Base-by-base conservation (phyloP, 2,329 filamentous ascomycete species). In the Talaromyces sp. region DNA sequence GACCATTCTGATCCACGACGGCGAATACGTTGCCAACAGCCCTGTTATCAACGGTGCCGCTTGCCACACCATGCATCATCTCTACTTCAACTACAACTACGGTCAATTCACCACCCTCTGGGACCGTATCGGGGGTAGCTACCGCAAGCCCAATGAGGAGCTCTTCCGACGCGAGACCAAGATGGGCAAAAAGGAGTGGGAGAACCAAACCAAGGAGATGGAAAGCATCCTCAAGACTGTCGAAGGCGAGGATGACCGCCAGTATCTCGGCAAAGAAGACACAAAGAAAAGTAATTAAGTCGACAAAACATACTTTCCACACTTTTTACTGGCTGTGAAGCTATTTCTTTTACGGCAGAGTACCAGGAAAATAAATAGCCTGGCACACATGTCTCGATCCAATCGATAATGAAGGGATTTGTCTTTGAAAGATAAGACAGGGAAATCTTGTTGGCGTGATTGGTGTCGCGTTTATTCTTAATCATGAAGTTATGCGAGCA, bases 1-100 rank as follows among this genome's bases (percentile, higher is more conserved):
- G 93, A 96, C 92, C 43, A 91, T 97, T 68, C 83, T 97, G 78
- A 97, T 97, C 70, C 86, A 97, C 75, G 93, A 97, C 69, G 93
- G 93, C 69, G 93, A 97, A 78, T 97, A 96, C 73, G 85, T 95
- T 17, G 88, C 91, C 70, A 90, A 97, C 77, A 91, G 88, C 69
- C 89, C 91, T n/a, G 75, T 97, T 67, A 86, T 97, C 77, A 97
- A 97, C 73, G 93, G 93, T 56, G 92, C 93, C 12, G 93, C 93
- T 29, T 97, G 93, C 81, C 93, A 97, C 75, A 91, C 89, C 24
- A 85, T 92, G 83, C 93, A 97, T 76, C 93, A 97, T 73, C 76
- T 92, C 43, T 90, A 90, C 76, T 90, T 90, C 80, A 89, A 90
- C 78, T 91, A 90, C 82, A 97, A 96, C 79, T 97, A 96, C 70